Evolutionary conservation across 768 basidiomycete genomes (phyloP).

Genomic region (Amanita jacksonii): DNA sequence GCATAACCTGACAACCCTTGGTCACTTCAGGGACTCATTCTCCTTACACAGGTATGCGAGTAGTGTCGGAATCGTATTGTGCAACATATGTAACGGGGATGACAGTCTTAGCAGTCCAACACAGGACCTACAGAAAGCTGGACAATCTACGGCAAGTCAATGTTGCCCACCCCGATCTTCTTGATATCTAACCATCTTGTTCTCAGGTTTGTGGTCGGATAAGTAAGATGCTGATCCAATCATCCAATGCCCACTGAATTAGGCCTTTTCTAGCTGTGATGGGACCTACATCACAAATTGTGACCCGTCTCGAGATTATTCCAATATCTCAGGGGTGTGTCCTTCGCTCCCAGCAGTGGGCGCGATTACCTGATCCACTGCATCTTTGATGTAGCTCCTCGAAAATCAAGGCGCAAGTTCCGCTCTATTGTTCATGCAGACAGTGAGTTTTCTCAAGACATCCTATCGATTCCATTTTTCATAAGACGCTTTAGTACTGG

Average conservation of each 20-base stretch:
- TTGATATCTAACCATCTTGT: background rate
- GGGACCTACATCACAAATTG: conserved; percentile 15
- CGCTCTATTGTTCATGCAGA: conserved; percentile 5
- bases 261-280: conserved; percentile 1
- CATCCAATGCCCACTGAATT: no score
- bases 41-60: conserved; percentile 3
- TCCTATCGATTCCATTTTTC: background rate
- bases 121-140: conserved; percentile 7
- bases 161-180: background rate
- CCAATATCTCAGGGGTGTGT: conserved; percentile 12
- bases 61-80: background rate
- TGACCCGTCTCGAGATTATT: conserved; percentile 20
- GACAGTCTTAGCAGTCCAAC: conserved; percentile 7
- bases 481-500: conserved; percentile 2
- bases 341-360: no score
- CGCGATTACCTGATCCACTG: no score
- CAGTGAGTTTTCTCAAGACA: background rate
- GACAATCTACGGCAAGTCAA: conserved; percentile 4
- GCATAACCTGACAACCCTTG: background rate
- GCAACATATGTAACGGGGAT: background rate
- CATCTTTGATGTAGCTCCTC: background rate
- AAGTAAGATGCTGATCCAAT: background rate
- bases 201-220: conserved; percentile 6
- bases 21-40: conserved; percentile 1
- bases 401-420: conserved; percentile 3